Evolutionary conservation across 1,284 basidiomycete genomes (phyloP).

Genomic region (Vanrija pseudolonga): DNA sequence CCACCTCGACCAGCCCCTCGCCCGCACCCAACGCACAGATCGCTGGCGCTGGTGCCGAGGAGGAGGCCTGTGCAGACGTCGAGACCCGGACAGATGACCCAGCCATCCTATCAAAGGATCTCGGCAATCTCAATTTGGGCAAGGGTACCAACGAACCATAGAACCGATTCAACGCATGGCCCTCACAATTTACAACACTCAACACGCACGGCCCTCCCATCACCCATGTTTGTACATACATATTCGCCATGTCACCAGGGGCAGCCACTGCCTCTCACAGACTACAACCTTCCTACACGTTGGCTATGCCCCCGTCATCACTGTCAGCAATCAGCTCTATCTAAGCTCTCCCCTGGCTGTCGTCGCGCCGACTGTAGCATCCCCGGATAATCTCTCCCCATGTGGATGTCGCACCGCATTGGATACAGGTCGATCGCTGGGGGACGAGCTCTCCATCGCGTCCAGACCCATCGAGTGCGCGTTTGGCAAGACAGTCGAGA

Average conservation of each 20-base stretch:
- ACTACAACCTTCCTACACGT: too few relatives aligned
- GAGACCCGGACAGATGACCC: background rate
- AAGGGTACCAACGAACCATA: background rate
- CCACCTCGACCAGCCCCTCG: background rate
- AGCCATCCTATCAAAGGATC: too few relatives aligned
- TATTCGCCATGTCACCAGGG: too few relatives aligned
- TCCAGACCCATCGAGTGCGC: background rate
- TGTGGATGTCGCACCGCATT: slow-evolving; percentile 56
- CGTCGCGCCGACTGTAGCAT: slow-evolving; percentile 49
- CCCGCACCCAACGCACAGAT: background rate
- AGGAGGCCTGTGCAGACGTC: background rate
- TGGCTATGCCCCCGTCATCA: too few relatives aligned
- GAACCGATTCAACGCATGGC: background rate
- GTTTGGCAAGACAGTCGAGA: slow-evolving; percentile 61
- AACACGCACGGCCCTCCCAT: background rate
- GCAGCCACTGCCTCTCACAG: too few relatives aligned
- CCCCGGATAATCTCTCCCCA: slow-evolving; percentile 75
- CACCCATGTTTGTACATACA: too few relatives aligned
- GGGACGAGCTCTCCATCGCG: background rate
- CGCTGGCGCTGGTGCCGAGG: background rate
- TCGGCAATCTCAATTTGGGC: too few relatives aligned
- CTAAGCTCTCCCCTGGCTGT: too few relatives aligned
- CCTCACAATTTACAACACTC: background rate
- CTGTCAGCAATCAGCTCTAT: too few relatives aligned
- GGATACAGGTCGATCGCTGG: background rate